A percentile compares a stretch with the other conserved stretches of the same genome.
These are phyloP conservation scores for Pichia sp. DNA, from an alignment of 1,139 yeast species.

Conservation along the genomic window DNA sequence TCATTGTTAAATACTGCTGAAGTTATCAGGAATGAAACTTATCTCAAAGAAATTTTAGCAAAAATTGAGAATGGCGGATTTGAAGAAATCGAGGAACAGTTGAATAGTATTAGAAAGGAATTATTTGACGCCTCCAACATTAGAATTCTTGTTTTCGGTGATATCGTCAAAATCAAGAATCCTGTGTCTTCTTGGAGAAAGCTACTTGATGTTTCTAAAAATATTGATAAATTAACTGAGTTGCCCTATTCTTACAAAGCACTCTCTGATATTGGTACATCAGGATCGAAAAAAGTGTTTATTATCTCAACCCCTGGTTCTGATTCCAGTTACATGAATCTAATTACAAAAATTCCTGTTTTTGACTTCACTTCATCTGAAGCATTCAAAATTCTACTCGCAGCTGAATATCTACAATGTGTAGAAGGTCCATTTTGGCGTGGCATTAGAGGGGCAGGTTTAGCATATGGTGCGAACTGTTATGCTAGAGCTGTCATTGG, in stretches of 20 bases:
- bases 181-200: constrained; percentile 62
- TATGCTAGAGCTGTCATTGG: constrained; percentile 59
- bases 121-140: constrained; percentile 56
- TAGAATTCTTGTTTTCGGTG: constrained; percentile 68
- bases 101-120: constrained; percentile 49
- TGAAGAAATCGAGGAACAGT: constrained; percentile 40
- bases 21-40: constrained; percentile 52
- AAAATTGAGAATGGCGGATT: constrained; percentile 43
- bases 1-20: constrained; percentile 68
- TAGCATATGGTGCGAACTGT: constrained; percentile 83
- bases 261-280: constrained; percentile 49
- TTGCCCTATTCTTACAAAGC: constrained; percentile 51
- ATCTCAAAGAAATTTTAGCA: constrained; percentile 42
- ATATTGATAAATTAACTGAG: constrained; percentile 12
- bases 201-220: constrained; percentile 29
- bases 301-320: constrained; percentile 77
- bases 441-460: constrained; percentile 90
- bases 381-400: constrained; percentile 61
- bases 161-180: constrained; percentile 38
- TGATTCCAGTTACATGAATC: constrained; percentile 70
- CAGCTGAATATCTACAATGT: constrained; percentile 70
- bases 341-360: constrained; percentile 57
- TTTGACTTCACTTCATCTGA: constrained; percentile 57
- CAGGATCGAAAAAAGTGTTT: constrained; percentile 49
- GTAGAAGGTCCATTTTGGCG: constrained; percentile 98